These are phyloP conservation scores for Fusarium sp. DNA, from an alignment of 2,329 filamentous ascomycete genomes.

Conservation along the genomic window DNA sequence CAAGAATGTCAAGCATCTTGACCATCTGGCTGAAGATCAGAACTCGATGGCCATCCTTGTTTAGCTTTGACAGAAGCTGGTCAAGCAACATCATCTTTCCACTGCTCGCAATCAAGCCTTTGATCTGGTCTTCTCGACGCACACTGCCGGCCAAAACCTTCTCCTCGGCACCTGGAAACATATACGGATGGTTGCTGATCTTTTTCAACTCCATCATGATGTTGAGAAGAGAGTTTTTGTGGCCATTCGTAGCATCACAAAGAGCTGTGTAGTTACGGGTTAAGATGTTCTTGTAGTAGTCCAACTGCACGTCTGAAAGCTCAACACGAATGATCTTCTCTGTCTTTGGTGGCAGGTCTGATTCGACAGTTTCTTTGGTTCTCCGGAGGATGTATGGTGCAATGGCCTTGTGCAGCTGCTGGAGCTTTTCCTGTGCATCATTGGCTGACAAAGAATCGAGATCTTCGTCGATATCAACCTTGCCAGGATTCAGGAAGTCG, in stretches of 20 bases:
- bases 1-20: slow-evolving; percentile 95
- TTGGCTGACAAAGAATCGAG: slow-evolving; percentile 82
- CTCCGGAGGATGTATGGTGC: slow-evolving; percentile 94
- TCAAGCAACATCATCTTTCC: slow-evolving; percentile 99
- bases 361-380: slow-evolving; percentile 97
- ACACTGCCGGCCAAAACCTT: slow-evolving; percentile 83
- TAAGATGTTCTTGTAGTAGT: slow-evolving; percentile 99
- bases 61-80: slow-evolving; percentile 92
- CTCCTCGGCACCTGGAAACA: slow-evolving; percentile 95
- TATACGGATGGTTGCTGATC: slow-evolving; percentile 97
- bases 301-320: slow-evolving; percentile 92
- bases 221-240: slow-evolving; percentile 95
- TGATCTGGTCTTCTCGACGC: slow-evolving; percentile 88
- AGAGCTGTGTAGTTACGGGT: slow-evolving; percentile 96
- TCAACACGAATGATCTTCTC: slow-evolving; percentile 99
- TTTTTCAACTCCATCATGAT: slow-evolving; percentile 99
- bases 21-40: slow-evolving; percentile 99
- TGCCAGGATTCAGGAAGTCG: slow-evolving; percentile 97
- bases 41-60: slow-evolving; percentile 92
- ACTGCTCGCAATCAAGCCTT: slow-evolving; percentile 93
- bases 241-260: slow-evolving; percentile 87
- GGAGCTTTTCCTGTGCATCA: slow-evolving; percentile 87
- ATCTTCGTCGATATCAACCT: slow-evolving; percentile 89
- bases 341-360: slow-evolving; percentile 93
- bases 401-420: slow-evolving; percentile 85